A percentile compares a stretch with the other conserved stretches of the same genome.
These are phyloP conservation scores for Skeletonema costatum DNA, from an alignment of 108 stramenopile species.

Conservation along the genomic window DNA sequence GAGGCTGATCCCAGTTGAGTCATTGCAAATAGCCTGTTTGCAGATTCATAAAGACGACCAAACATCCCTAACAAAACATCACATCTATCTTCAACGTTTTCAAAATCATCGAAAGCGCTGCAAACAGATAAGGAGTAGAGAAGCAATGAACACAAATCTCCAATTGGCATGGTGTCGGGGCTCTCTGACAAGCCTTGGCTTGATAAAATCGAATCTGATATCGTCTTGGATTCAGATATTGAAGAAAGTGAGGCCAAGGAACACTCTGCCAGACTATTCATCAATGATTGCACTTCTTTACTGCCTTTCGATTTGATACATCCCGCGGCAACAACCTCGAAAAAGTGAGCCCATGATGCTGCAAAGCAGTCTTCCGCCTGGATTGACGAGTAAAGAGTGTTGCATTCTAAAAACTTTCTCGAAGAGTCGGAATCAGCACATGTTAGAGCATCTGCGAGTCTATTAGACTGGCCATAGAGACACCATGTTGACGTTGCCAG, in stretches of 20 bases:
- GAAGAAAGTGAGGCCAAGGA: conserved; percentile 17
- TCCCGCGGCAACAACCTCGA: conserved; percentile 20
- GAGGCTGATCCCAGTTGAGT: conserved; percentile 15
- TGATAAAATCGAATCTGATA: conserved; percentile 25
- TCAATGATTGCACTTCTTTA: conserved; percentile 12
- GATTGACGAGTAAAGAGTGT: conserved; percentile 15
- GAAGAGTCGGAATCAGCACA: background rate
- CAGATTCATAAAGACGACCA: conserved; percentile 20
- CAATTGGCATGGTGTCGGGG: conserved; percentile 10
- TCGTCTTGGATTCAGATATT: conserved; percentile 25
- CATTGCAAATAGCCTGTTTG: conserved; percentile 24
- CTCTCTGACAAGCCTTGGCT: conserved; percentile 8
- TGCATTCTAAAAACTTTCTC: conserved; percentile 6
- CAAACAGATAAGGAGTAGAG: conserved; percentile 17
- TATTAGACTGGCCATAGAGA: conserved; percentile 11
- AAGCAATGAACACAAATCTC: conserved; percentile 34
- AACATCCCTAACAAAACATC: conserved; percentile 24
- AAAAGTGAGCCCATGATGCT: conserved; percentile 27
- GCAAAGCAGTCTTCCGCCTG: conserved; percentile 17
- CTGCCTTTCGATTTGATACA: conserved; percentile 6
- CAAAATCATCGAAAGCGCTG: background rate
- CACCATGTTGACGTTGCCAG: conserved; percentile 28
- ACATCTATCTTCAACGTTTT: background rate
- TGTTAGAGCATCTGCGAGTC: background rate
- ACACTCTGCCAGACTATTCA: conserved; percentile 13